A percentile compares a stretch with the other conserved stretches of the same genome.
These are phyloP conservation scores for Fennellomyces sp. DNA, from an alignment of 371 early-diverging fungal species.

Conservation along the genomic window DNA sequence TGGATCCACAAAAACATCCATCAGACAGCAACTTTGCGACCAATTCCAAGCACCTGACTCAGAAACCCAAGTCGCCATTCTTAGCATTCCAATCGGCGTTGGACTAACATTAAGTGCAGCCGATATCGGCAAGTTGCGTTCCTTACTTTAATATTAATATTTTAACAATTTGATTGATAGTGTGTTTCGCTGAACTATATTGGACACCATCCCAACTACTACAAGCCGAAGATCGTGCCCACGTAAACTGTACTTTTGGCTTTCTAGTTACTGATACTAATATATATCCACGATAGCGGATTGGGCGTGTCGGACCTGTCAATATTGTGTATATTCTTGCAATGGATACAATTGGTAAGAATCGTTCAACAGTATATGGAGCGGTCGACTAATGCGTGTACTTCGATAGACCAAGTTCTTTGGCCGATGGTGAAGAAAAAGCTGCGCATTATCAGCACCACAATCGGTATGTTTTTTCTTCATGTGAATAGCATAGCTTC, in stretches of 20 bases:
- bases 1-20: slow-evolving; percentile 43
- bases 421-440: slow-evolving; percentile 47
- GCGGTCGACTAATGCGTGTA: background rate
- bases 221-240: slow-evolving; percentile 46
- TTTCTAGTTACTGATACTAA: background rate
- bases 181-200: slow-evolving; percentile 69
- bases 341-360: slow-evolving; percentile 55
- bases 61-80: slow-evolving; percentile 48
- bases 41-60: slow-evolving; percentile 40
- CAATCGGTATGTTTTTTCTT: too few relatives aligned
- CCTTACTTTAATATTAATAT: too few relatives aligned
- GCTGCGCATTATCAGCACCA: slow-evolving; percentile 36
- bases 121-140: slow-evolving; percentile 31
- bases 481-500: too few relatives aligned
- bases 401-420: slow-evolving; percentile 27
- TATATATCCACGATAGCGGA: slow-evolving; percentile 29
- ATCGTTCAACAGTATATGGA: slow-evolving; percentile 12
- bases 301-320: slow-evolving; percentile 54
- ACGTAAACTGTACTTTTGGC: slow-evolving; percentile 12
- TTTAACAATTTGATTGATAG: slow-evolving; percentile 11
- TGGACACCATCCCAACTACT: slow-evolving; percentile 68
- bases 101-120: slow-evolving; percentile 65
- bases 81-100: slow-evolving; percentile 59
- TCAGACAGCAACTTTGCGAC: slow-evolving; percentile 36
- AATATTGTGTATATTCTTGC: slow-evolving; percentile 66